phyloP scores from a whole-genome alignment of 257 asterid species.

The Lithospermum erythrorhizon region DNA sequence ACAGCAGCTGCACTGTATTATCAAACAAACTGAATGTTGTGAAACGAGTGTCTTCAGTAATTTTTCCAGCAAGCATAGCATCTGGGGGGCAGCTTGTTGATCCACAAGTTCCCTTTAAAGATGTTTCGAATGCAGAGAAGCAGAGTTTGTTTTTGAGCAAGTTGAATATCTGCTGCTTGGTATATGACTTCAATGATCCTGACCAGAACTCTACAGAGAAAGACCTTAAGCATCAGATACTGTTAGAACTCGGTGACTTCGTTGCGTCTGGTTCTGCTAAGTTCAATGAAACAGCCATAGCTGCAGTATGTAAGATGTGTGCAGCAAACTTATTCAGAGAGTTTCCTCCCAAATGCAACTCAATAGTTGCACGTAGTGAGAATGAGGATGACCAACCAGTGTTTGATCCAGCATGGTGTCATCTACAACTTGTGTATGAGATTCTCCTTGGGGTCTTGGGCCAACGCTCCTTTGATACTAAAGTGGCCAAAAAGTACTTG shows the following conservation, averaged over 20 bases:
- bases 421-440: slow-evolving; percentile 40
- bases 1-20: slow-evolving; percentile 33
- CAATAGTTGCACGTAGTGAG: slow-evolving; percentile 24
- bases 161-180: slow-evolving; percentile 31
- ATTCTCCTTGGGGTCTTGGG: slow-evolving; percentile 22
- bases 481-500: slow-evolving; percentile 32
- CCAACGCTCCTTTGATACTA: slow-evolving; percentile 24
- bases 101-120: slow-evolving; percentile 35
- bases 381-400: slow-evolving; percentile 36
- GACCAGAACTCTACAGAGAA: slow-evolving; percentile 25
- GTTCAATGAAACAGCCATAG: slow-evolving; percentile 26
- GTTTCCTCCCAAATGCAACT: slow-evolving; percentile 31
- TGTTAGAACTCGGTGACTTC: slow-evolving; percentile 28
- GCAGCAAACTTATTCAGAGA: slow-evolving; percentile 32
- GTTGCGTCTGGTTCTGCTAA: slow-evolving; percentile 34
- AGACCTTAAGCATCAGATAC: slow-evolving; percentile 31
- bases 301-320: slow-evolving; percentile 38
- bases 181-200: slow-evolving; percentile 32
- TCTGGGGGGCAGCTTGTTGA: slow-evolving; percentile 28
- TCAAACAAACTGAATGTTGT: slow-evolving; percentile 31
- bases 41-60: slow-evolving; percentile 36
- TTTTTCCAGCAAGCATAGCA: slow-evolving; percentile 31
- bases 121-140: slow-evolving; percentile 33
- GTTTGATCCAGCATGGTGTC: slow-evolving; percentile 45
- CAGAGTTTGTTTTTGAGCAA: slow-evolving; percentile 32